Evolutionary conservation across 148 eudicot genomes (phyloP), one percentile per base, ranked within the genome.

Genomic region (Nyssa sinensis): DNA sequence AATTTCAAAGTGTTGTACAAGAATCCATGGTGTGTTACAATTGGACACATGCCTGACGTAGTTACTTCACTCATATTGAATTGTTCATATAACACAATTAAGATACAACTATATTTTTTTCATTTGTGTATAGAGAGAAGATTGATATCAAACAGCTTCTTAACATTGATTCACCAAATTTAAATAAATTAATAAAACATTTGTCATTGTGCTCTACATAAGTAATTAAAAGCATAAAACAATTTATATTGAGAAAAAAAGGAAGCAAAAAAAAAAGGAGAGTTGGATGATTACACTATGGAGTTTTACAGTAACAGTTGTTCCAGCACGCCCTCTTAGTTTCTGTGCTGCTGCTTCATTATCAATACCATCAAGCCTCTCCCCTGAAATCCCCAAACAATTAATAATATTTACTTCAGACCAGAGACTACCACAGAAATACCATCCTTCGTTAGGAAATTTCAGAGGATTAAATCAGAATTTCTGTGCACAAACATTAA

Each of bases 281-380:
- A 47, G 12, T 60, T 37, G 11, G 66, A 35, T 12, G 32, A 80
- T 81, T 84, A 94, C 98, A 67, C 78, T 81, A 78, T 82, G 90
- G 79, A 94, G 81, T 86, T 94, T 94, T 34, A 94, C 88, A 75
- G 81, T 88, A 66, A 94, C 98, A 74, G 84, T 87, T 76, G 98
- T 90, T 57, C 98, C 98, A 74, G 79, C 92, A 60, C 87, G 89
- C 16, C 98, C 98, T 78, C 98, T 88, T 47, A 94, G 91, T 84
- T 90, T 94, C 79, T 87, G 97, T 14, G 97, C 98, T 63, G 93
- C 97, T 80, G 96, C 81, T 88, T 94, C 98, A 77, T 96, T 86
- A 62, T 79, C 85, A 61, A 92, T 77, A 25, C 97, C 97, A 35
- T 88, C 90, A 27, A 94, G 79, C 75, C 77, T 90, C 79, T 92